Evolutionary conservation across 768 basidiomycete species (phyloP).

Genomic region (Suillus clintonianus): DNA sequence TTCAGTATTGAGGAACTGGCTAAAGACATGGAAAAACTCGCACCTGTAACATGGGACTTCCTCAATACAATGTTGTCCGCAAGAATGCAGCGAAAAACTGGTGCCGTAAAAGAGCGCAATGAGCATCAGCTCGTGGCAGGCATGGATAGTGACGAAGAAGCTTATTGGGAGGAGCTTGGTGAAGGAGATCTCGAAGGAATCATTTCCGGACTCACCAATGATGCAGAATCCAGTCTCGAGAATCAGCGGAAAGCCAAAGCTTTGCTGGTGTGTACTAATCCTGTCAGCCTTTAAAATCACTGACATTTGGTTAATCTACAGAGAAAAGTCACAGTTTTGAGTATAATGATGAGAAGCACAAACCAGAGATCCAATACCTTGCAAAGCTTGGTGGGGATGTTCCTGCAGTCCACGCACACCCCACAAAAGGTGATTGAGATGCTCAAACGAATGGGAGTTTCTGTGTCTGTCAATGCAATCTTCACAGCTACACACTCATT

Average conservation of each 20-base stretch:
- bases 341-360: constrained; percentile 24
- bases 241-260: not conserved
- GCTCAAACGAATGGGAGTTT: constrained; percentile 32
- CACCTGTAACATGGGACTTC: not conserved
- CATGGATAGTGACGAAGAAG: not conserved
- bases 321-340: not conserved
- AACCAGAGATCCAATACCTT: constrained; percentile 23
- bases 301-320: not conserved
- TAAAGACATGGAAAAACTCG: not conserved
- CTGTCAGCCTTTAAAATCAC: not conserved
- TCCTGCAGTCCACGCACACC: constrained; percentile 25
- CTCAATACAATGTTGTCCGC: not conserved
- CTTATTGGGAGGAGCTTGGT: not conserved
- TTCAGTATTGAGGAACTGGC: not conserved
- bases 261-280: not conserved
- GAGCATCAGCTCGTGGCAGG: constrained; percentile 13
- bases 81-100: constrained; percentile 7
- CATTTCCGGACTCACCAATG: not conserved
- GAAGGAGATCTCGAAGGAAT: not conserved
- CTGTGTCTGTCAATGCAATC: constrained; percentile 29
- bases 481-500: constrained; percentile 28
- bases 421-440: constrained; percentile 31
- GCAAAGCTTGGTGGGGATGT: constrained; percentile 13
- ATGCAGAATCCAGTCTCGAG: not conserved
- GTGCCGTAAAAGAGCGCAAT: constrained; percentile 10